Conservation (phyloP, 169 alveolate species). For the Theileria parva region DNA sequence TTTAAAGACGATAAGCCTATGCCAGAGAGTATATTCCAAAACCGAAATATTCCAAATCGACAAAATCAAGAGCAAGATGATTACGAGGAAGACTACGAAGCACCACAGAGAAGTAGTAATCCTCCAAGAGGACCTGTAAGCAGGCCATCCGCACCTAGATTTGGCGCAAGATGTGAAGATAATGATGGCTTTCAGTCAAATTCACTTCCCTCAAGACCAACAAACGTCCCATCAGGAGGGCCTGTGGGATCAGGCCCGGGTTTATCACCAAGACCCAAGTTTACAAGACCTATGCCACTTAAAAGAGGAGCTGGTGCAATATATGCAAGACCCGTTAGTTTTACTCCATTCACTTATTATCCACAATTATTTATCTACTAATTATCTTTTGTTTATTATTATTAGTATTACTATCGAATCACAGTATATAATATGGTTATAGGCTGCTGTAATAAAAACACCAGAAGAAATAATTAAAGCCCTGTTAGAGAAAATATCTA, state of each 20-base stretch:
- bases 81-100: background rate
- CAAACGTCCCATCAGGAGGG: slow-evolving; percentile 11
- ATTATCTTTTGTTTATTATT: background rate
- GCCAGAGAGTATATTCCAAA: background rate
- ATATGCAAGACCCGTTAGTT: slow-evolving; percentile 19
- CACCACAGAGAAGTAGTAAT: background rate
- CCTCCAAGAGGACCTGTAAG: background rate
- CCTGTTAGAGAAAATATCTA: slow-evolving; percentile 35
- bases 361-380: background rate
- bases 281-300: slow-evolving; percentile 50
- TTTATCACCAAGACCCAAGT: slow-evolving; percentile 26
- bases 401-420: background rate
- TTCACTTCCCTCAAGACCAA: slow-evolving; percentile 3
- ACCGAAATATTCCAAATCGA: background rate
- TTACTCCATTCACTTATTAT: background rate
- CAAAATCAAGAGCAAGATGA: background rate
- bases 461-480: slow-evolving; percentile 15
- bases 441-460: slow-evolving; percentile 37
- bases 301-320: slow-evolving; percentile 46
- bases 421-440: background rate
- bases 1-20: background rate
- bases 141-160: background rate
- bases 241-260: background rate
- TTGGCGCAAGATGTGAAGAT: background rate
- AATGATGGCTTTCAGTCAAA: background rate